Evolutionary conservation across 1,139 yeast genomes (phyloP).

Genomic region (Spencermartinsiella ligniputridi): DNA sequence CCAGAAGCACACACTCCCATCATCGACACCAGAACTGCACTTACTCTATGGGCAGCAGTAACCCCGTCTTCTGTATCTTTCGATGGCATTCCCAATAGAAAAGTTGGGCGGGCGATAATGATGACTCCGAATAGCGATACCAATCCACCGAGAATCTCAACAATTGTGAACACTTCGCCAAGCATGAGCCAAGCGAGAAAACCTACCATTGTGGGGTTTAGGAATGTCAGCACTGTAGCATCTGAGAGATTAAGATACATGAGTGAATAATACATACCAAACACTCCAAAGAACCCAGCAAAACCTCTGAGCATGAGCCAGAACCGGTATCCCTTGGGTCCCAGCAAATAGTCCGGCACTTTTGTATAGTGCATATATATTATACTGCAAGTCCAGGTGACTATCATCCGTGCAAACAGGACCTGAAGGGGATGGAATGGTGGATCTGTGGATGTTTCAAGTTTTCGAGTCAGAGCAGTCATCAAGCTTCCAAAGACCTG

Average conservation of each 20-base stretch:
- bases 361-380: constrained; percentile 45
- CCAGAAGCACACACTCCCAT: constrained; percentile 70
- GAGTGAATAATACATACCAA: constrained; percentile 69
- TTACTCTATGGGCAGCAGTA: constrained; percentile 10
- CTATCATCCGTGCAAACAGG: constrained; percentile 66
- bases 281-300: constrained; percentile 76
- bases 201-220: constrained; percentile 75
- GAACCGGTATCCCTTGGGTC: constrained; percentile 56
- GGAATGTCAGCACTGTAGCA: constrained; percentile 74
- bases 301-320: constrained; percentile 61
- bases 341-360: constrained; percentile 63
- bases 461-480: constrained; percentile 68
- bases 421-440: constrained; percentile 77
- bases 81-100: constrained; percentile 41
- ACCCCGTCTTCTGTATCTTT: constrained; percentile 12
- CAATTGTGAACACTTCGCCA: constrained; percentile 59
- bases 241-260: constrained; percentile 72
- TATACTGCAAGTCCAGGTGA: constrained; percentile 59
- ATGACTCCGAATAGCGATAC: constrained; percentile 72
- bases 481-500: constrained; percentile 73
- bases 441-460: constrained; percentile 58
- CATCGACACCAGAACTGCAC: constrained; percentile 63
- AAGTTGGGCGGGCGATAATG: constrained; percentile 77
- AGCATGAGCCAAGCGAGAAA: constrained; percentile 65
- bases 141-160: constrained; percentile 67